Conservation (phyloP, 139 green algal species). For the Eudorina sp. region DNA sequence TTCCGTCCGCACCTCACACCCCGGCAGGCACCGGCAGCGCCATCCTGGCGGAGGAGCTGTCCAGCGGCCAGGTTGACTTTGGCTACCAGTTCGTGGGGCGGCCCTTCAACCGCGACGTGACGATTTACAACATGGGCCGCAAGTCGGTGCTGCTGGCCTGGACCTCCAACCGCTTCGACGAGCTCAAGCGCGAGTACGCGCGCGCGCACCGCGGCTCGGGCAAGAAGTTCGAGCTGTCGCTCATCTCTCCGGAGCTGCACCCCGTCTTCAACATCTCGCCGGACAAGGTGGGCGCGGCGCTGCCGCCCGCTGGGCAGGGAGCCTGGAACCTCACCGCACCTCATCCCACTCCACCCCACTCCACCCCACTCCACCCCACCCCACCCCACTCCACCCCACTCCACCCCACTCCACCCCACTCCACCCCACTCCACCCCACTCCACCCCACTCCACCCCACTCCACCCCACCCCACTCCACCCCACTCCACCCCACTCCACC, state of each 20-base stretch:
- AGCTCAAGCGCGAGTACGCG: conserved; percentile 56
- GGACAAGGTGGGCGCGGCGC: conserved; percentile 44
- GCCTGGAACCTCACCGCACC: no score
- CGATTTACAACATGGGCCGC: conserved; percentile 75
- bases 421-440: no score
- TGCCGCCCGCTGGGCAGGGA: no score
- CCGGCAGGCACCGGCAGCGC: conserved; percentile 73
- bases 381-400: no score
- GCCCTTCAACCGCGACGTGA: conserved; percentile 68
- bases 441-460: no score
- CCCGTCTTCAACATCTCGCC: conserved; percentile 74
- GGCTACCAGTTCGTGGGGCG: conserved; percentile 76
- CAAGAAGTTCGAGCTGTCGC: conserved; percentile 66
- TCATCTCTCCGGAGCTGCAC: conserved; percentile 60
- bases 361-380: no score
- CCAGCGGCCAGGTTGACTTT: conserved; percentile 71
- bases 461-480: no score
- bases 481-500: no score
- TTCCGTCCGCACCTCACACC: not conserved
- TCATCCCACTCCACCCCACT: no score
- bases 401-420: no score
- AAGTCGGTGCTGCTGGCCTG: conserved; percentile 68
- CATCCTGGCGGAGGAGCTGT: conserved; percentile 72
- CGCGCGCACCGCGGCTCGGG: conserved; percentile 55
- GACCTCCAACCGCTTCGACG: conserved; percentile 68